Conservation (phyloP, 208 protist species). For the Crithidia thermophila region DNA sequence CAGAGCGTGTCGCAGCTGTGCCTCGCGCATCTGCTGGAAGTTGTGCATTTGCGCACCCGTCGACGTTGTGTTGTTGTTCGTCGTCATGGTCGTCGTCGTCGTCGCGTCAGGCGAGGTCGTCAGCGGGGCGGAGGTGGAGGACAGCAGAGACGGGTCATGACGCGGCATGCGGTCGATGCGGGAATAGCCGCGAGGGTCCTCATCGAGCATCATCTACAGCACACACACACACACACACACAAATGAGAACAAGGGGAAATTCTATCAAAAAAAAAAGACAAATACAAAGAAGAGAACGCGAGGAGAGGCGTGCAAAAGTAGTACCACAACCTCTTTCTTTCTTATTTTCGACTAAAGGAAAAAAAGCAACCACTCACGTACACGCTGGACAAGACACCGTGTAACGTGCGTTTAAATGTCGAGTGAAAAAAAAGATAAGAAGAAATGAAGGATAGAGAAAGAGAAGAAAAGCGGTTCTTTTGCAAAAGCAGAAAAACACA, state of each 20-base stretch:
- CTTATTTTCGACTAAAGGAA: background rate
- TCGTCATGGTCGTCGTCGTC: slow-evolving; percentile 1
- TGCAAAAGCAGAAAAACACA: too few species aligned
- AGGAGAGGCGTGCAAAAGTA: background rate
- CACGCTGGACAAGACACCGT: too few species aligned
- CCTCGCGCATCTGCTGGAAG: slow-evolving; percentile 13
- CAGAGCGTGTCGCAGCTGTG: slow-evolving; percentile 23
- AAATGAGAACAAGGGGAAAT: background rate
- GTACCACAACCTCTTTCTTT: background rate
- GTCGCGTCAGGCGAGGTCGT: slow-evolving; percentile 11
- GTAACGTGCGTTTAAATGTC: too few species aligned
- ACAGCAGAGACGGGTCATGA: background rate
- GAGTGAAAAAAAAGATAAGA: too few species aligned
- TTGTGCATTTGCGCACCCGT: background rate
- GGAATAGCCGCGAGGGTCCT: background rate
- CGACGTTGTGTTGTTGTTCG: background rate
- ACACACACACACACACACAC: too few species aligned
- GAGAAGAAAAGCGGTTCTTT: too few species aligned
- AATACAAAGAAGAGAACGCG: background rate
- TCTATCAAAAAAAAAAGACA: background rate
- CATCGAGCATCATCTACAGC: background rate
- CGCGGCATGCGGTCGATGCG: background rate
- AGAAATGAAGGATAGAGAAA: too few species aligned
- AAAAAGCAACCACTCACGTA: too few species aligned
- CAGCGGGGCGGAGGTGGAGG: slow-evolving; percentile 17